phyloP scores from a whole-genome alignment of 1,139 yeast species.

The Sugiyamaella japonica region DNA sequence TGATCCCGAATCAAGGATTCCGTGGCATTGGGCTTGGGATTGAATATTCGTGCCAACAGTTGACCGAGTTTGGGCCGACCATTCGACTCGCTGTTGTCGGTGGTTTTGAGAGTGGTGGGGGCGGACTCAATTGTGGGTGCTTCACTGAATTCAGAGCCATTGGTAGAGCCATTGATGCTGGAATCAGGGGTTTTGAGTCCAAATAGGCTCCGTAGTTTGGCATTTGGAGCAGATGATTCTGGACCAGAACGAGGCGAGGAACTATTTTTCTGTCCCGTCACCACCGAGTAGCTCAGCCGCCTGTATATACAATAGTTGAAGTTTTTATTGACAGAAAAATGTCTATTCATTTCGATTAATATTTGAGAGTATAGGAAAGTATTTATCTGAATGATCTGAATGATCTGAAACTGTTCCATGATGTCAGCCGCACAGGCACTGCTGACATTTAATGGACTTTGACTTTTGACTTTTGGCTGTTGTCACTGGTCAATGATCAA shows the following conservation, averaged over 20 bases:
- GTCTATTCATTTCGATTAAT: not conserved
- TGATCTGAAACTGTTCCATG: not conserved
- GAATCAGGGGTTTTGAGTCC: slow-evolving; percentile 6
- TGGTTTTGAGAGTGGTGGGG: not conserved
- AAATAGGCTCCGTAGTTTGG: not conserved
- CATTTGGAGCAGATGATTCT: not conserved
- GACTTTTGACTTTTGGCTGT: too few relatives aligned
- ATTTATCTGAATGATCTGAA: too few relatives aligned
- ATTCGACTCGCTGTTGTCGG: not conserved
- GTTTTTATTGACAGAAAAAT: not conserved
- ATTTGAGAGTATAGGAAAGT: not conserved
- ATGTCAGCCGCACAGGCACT: not conserved
- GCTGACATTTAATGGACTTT: not conserved
- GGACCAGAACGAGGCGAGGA: not conserved
- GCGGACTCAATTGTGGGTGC: not conserved
- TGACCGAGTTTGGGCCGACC: slow-evolving; percentile 5
- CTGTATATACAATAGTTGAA: not conserved
- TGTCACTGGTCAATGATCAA: not conserved
- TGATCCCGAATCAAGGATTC: slow-evolving; percentile 9
- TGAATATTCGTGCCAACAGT: slow-evolving; percentile 17
- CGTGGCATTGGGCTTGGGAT: slow-evolving; percentile 12
- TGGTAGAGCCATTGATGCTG: not conserved
- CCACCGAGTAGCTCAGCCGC: not conserved
- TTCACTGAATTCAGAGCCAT: not conserved
- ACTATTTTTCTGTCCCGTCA: not conserved